Evolutionary conservation across 73 alveolate genomes (phyloP), one percentile per base, ranked within the genome.

Genomic region (Symbiodinium natans): DNA sequence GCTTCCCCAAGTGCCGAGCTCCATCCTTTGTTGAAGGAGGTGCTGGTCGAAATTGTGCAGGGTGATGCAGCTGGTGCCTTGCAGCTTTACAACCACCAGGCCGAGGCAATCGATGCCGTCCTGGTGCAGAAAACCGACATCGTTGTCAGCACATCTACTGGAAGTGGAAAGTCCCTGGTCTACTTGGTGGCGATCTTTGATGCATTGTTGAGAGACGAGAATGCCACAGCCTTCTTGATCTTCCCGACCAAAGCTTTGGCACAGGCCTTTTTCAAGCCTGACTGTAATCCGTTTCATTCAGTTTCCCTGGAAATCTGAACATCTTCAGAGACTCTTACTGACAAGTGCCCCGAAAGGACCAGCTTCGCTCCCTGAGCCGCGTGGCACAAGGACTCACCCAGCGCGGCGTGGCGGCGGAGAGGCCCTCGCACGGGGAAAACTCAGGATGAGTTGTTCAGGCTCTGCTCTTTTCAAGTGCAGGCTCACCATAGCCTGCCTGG

Each of bases 181-280:
- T 93, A 93, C 29, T 13, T 82, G 43, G 52, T 86, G 1, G 92
- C 87, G 34, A 82, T 93, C 17, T 93, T 93, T 41, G 87, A 93
- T 25, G 77, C 80, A 29, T 84, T 92, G 43, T 38, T 92, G 63
- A 41, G 23, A 21, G 92, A 84, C 17, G 68, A 34, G 52, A 15
- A 82, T 31, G 93, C 93, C 36, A 75, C 93, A 3, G 99, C 99
- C 34, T 38, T 93, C 31, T 31, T 93, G 87, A 80, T 93, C 59
- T 93, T 93, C 39, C 99, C 99, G 19, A 93, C 99, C 46, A 93
- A 93, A 82, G 99, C 99, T 27, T 54, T 93, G 74, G 99, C 99
- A 27, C 99, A 93, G 77, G 99, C 82, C 56, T 92, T 41, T 3
- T 27, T 10, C 41, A n/a, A n/a, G n/a, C n/a, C n/a, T 68, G n/a